These are phyloP conservation scores for Coemansia sp. DNA, from an alignment of 192 early-diverging fungal genomes.

Conservation along the genomic window DNA sequence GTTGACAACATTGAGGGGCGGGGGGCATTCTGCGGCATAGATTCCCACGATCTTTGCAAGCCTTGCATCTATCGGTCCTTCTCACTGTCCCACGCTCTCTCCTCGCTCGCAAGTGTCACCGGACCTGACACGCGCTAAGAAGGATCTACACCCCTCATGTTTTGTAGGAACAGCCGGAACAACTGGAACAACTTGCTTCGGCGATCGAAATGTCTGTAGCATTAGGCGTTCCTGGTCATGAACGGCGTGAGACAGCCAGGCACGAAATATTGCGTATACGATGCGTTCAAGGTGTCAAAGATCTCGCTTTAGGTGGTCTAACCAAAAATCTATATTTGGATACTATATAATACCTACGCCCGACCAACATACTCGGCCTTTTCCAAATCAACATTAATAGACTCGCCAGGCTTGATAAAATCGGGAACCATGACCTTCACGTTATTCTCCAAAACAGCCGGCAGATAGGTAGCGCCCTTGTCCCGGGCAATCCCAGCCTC, in stretches of 20 bases:
- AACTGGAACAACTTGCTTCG: background rate
- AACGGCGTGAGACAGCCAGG: background rate
- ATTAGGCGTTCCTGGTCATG: background rate
- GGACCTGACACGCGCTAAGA: background rate
- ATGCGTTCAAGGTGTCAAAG: background rate
- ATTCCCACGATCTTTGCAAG: background rate
- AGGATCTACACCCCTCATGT: background rate
- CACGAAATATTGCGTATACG: background rate
- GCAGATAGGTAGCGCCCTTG: conserved; percentile 70
- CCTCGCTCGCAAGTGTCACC: background rate
- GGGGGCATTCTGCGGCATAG: background rate
- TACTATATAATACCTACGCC: conserved; percentile 16
- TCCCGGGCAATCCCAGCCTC: conserved; percentile 56
- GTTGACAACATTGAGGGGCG: background rate
- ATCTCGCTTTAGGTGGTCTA: background rate
- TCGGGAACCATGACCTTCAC: conserved; percentile 73
- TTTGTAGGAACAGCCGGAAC: background rate
- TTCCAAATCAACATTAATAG: conserved; percentile 69
- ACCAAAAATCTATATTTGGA: background rate
- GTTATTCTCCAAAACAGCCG: conserved; percentile 66
- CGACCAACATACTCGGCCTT: conserved; percentile 64
- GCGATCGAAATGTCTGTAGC: background rate
- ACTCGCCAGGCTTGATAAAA: conserved; percentile 79
- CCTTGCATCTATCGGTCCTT: background rate
- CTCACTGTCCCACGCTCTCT: background rate